These are phyloP conservation scores for Mycena haematopus DNA, from an alignment of 768 basidiomycete species.

Conservation along the genomic window DNA sequence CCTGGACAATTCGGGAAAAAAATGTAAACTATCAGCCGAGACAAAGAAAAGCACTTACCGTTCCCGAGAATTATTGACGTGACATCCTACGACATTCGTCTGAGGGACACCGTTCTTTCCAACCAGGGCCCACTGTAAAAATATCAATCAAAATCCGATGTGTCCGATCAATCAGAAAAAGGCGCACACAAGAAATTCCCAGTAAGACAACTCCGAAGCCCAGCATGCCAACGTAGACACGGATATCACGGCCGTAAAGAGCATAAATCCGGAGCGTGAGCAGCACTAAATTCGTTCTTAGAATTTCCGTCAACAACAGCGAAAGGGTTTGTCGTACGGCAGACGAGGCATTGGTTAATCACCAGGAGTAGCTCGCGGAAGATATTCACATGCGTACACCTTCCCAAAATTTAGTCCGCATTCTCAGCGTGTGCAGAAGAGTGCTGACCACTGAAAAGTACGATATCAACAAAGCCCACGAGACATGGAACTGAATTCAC, in stretches of 20 bases:
- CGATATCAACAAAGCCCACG: background rate
- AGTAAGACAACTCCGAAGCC: conserved; percentile 1
- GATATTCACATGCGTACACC: conserved; percentile 13
- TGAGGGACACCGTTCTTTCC: conserved; percentile 5
- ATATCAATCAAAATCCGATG: background rate
- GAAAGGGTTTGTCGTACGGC: conserved; percentile 1
- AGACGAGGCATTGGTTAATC: conserved; percentile 16
- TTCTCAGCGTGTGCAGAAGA: background rate
- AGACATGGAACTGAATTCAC: background rate
- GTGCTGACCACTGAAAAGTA: conserved; percentile 2
- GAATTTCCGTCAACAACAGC: background rate
- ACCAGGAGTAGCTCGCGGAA: conserved; percentile 22
- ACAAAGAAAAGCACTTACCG: background rate
- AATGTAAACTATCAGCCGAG: background rate
- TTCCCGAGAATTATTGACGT: conserved; percentile 5
- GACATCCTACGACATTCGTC: conserved; percentile 11
- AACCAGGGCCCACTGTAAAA: conserved; percentile 19
- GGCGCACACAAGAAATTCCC: conserved; percentile 10
- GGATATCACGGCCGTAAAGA: conserved; percentile 8
- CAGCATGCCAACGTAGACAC: conserved; percentile 3
- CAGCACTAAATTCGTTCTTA: conserved; percentile 1
- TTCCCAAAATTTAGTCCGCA: background rate
- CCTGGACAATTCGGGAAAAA: conserved; percentile 2
- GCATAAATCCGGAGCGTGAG: conserved; percentile 22
- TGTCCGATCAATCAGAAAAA: too few species aligned